Base-by-base conservation (phyloP, 306 rosid species). In the Vachellia collinsii region DNA sequence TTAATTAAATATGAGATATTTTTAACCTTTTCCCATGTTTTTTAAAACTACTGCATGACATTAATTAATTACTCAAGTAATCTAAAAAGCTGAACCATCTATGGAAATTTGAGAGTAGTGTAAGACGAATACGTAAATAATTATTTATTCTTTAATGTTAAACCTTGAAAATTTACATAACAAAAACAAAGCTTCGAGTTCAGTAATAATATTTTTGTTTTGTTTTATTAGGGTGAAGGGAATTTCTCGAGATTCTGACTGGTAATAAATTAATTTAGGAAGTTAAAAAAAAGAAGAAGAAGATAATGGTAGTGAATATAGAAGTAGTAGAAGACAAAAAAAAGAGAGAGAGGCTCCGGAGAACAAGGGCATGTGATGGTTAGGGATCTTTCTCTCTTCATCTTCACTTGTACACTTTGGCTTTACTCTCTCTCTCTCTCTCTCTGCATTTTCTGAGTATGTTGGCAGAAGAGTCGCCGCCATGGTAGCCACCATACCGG, bases 331-430 rank as follows among this genome's bases (percentile, higher is more conserved):
- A 44, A 29, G 48, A 37, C 63, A 54, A 48, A 76, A 63, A 7
- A 19, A 44, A 16, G 25, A 51, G 43, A 19, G 11, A 8, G 72
- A 74, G 34, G 34, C 83, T 82, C 81, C 81, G 65, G 68, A 80
- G 79, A 82, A 85, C 85, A 74, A 73, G 83, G 74, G 74, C 90
- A 82, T 85, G 85, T 80, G 90, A 85, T 53, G 47, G 73, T 51
- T 73, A 20, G 25, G 34, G 34, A 22, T 63, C 20, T 13, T 11
- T 23, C 13, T n/a, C 63, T 19, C 63, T 8, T 23, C 67, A 61
- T 61, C 39, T 29, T 25, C 41, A 29, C 68, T 11, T 6, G 29
- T 41, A 25, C 34, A 29, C 41, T 34, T 25, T 62, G 41, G 8
- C 68, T 29, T 66, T 17, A 66, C 47, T 50, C 39, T 51, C 34